Evolutionary conservation across 2,329 filamentous ascomycete species (phyloP).

Genomic region (Intubia oerlemansii): DNA sequence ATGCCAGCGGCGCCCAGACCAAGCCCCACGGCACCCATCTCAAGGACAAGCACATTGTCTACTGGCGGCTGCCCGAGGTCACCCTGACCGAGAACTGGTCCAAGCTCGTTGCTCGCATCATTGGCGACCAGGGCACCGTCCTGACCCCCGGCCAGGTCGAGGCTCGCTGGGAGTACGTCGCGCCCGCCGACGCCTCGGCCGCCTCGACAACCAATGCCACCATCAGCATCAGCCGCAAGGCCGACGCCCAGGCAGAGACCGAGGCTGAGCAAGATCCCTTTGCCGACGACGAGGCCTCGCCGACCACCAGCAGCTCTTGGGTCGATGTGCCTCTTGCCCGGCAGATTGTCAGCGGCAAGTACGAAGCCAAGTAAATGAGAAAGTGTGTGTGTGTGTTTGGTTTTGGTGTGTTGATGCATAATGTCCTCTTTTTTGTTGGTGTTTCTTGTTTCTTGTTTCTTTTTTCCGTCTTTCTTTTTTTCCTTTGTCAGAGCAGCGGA

Average conservation of each 20-base stretch:
- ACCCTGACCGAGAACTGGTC: slow-evolving; percentile 27
- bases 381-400: too few species aligned
- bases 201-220: slow-evolving; percentile 31
- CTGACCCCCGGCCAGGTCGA: slow-evolving; percentile 51
- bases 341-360: slow-evolving; percentile 57
- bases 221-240: slow-evolving; percentile 37
- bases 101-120: slow-evolving; percentile 68
- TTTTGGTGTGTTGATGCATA: too few species aligned
- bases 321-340: slow-evolving; percentile 40
- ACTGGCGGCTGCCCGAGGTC: slow-evolving; percentile 64
- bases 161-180: slow-evolving; percentile 21
- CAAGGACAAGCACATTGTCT: slow-evolving; percentile 55
- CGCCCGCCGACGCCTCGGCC: slow-evolving; percentile 39
- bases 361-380: slow-evolving; percentile 42
- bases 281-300: slow-evolving; percentile 31
- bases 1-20: slow-evolving; percentile 46
- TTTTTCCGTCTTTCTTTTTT: too few species aligned
- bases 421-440: too few species aligned
- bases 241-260: slow-evolving; percentile 24
- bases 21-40: slow-evolving; percentile 64
- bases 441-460: too few species aligned
- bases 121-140: slow-evolving; percentile 11
- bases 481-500: too few species aligned
- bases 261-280: slow-evolving; percentile 44
- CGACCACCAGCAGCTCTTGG: slow-evolving; percentile 26